phyloP scores from a whole-genome alignment of 345 rosid species.

The Garcia nutans region DNA sequence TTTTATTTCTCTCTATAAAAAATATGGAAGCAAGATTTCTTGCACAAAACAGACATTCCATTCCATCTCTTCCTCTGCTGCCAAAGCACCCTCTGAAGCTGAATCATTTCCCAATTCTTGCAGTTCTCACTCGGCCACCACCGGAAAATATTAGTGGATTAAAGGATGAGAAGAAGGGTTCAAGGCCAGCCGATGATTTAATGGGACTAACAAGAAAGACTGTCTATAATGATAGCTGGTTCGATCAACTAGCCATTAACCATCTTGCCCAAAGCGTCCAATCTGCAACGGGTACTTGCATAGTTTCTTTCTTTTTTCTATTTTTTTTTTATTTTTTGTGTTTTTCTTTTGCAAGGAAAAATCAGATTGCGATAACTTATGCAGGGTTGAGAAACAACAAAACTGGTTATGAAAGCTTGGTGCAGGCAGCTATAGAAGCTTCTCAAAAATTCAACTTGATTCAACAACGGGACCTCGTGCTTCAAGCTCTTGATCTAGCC shows the following conservation, averaged over 20 bases:
- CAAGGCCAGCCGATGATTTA: conserved; percentile 9
- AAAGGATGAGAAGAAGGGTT: conserved; percentile 14
- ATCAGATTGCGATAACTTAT: not conserved
- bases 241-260: conserved; percentile 51
- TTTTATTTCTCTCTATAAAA: not conserved
- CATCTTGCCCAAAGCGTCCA: conserved; percentile 57
- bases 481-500: conserved; percentile 55
- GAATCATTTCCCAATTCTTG: conserved; percentile 23
- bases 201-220: conserved; percentile 21
- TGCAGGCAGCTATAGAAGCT: conserved; percentile 56
- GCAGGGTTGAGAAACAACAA: conserved; percentile 46
- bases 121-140: conserved; percentile 35
- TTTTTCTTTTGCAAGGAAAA: not conserved
- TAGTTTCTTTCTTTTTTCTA: not conserved
- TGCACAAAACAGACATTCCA: conserved; percentile 9
- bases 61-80: conserved; percentile 1
- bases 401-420: conserved; percentile 62
- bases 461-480: conserved; percentile 60
- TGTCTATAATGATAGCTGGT: conserved; percentile 49
- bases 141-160: conserved; percentile 14
- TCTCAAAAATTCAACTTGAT: conserved; percentile 39
- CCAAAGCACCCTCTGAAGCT: not conserved
- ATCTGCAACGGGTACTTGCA: conserved; percentile 48
- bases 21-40: conserved; percentile 39
- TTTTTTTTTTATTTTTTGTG: not conserved